Percentiles rank a stretch among this genome's conserved stretches.
These are phyloP conservation scores for Cavenderia fasciculata DNA, from an alignment of 78 protist genomes.

Conservation along the genomic window DNA sequence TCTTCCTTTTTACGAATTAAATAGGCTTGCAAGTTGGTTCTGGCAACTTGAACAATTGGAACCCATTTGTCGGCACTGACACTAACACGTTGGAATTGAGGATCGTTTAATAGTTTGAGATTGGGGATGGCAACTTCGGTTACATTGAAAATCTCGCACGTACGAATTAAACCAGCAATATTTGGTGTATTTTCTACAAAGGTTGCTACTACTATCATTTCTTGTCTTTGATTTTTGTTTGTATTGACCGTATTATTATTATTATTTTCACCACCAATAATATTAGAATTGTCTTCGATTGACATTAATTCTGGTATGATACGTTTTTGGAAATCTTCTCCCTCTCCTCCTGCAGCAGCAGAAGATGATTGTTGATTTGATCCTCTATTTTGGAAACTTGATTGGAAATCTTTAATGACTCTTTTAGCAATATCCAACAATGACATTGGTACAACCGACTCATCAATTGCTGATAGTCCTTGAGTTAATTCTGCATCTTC, in stretches of 20 bases:
- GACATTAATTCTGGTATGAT: slow-evolving; percentile 36
- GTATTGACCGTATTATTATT: background rate
- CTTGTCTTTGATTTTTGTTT: slow-evolving; percentile 48
- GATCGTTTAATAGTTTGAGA: slow-evolving; percentile 42
- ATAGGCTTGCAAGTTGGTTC: slow-evolving; percentile 17
- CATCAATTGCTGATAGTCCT: slow-evolving; percentile 27
- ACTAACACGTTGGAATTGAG: slow-evolving; percentile 78
- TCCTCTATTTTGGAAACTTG: slow-evolving; percentile 25
- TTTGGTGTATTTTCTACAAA: slow-evolving; percentile 84
- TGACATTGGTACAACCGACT: slow-evolving; percentile 70
- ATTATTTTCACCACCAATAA: too few relatives aligned
- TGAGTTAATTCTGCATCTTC: slow-evolving; percentile 16
- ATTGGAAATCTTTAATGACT: slow-evolving; percentile 70
- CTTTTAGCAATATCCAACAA: slow-evolving; percentile 55
- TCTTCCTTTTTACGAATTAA: slow-evolving; percentile 46
- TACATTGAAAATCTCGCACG: slow-evolving; percentile 83
- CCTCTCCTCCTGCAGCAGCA: background rate
- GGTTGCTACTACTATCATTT: slow-evolving; percentile 78
- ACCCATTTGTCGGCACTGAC: slow-evolving; percentile 84
- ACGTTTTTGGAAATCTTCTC: slow-evolving; percentile 68
- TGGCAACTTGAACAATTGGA: slow-evolving; percentile 77
- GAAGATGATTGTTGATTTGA: background rate
- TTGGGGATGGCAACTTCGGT: slow-evolving; percentile 76
- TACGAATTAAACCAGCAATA: slow-evolving; percentile 81
- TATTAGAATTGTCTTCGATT: background rate